Conservation (phyloP, 306 rosid species). For the Vicia villosa region DNA sequence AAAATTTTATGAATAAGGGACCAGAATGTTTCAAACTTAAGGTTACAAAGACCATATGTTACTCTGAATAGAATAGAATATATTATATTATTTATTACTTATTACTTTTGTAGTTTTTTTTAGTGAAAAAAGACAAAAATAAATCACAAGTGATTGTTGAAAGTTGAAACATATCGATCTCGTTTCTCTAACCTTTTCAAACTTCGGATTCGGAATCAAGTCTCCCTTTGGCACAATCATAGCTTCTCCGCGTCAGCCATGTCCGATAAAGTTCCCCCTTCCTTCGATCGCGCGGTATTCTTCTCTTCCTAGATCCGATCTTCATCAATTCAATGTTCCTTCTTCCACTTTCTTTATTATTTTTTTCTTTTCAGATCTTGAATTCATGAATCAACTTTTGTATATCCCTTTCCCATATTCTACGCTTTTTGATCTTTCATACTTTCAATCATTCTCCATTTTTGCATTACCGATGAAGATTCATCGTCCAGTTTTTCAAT, state of each 20-base stretch:
- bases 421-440: conserved; percentile 3
- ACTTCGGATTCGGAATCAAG: not conserved
- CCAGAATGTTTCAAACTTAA: too few relatives aligned
- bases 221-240: not conserved
- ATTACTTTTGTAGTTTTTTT: too few relatives aligned
- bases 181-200: conserved; percentile 2
- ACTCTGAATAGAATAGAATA: too few relatives aligned
- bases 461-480: not conserved
- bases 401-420: conserved; percentile 6
- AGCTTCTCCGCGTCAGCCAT: conserved; percentile 41
- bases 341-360: not conserved
- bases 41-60: too few relatives aligned
- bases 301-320: conserved; percentile 24
- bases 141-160: not conserved
- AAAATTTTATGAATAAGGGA: too few relatives aligned
- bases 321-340: not conserved
- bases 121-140: not conserved
- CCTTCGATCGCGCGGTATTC: conserved; percentile 50
- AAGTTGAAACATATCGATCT: not conserved
- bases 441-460: not conserved
- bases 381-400: conserved; percentile 29
- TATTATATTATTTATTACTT: too few relatives aligned
- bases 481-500: not conserved
- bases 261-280: conserved; percentile 59
- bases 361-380: conserved; percentile 8